Conservation (phyloP, 371 early-diverging fungal genomes). For the Mucor velutinosus region DNA sequence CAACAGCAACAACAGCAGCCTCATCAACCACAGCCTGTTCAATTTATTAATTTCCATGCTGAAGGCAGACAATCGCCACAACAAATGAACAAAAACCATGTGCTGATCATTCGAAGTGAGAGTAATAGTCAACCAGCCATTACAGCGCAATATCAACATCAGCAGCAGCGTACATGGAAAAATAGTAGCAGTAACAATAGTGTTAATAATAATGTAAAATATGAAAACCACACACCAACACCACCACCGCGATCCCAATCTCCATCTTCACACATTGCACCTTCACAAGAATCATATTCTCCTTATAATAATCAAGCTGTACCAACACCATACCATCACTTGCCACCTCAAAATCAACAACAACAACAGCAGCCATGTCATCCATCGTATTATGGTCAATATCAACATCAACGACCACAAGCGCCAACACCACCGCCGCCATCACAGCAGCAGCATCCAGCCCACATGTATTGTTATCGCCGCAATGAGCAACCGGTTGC, state of each 20-base stretch:
- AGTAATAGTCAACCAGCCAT: not conserved
- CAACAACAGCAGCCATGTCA: not conserved
- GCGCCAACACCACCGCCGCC: not conserved
- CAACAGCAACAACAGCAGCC: not conserved
- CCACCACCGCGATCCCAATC: not conserved
- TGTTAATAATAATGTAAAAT: constrained; percentile 5
- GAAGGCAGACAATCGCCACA: constrained; percentile 9
- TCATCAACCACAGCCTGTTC: constrained; percentile 14
- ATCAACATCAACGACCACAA: not conserved
- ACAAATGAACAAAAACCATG: constrained; percentile 8
- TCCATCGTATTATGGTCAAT: not conserved
- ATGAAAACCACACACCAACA: not conserved
- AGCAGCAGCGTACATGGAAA: constrained; percentile 13
- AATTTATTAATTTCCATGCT: constrained; percentile 25
- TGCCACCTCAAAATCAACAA: not conserved
- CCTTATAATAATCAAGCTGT: not conserved
- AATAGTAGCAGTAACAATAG: constrained; percentile 1
- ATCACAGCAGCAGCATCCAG: not conserved
- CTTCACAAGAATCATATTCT: constrained; percentile 1
- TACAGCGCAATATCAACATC: not conserved
- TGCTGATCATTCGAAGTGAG: constrained; percentile 17
- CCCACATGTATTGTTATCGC: not conserved
- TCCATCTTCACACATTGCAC: not conserved
- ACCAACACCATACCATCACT: not conserved
- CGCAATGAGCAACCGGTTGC: constrained; percentile 23